Percentiles rank a stretch among this genome's conserved stretches.
phyloP scores from a whole-genome alignment of 1,139 yeast species.

The Hemisphaericaspora xylofermentans region DNA sequence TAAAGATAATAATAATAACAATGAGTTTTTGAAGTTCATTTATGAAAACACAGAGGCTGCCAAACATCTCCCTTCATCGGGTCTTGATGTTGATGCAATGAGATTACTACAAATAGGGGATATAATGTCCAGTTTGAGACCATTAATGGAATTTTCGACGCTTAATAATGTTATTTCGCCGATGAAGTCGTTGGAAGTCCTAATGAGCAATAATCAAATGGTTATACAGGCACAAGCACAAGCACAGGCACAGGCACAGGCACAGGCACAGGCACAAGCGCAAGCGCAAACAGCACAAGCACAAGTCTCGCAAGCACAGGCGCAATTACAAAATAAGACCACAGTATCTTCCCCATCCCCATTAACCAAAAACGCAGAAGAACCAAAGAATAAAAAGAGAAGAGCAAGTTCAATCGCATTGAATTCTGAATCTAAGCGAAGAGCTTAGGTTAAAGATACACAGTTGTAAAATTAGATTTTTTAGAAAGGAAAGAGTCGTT shows the following conservation, averaged over 20 bases:
- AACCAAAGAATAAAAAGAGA: constrained; percentile 22
- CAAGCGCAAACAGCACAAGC: constrained; percentile 7
- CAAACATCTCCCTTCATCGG: constrained; percentile 40
- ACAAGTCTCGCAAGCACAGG: constrained; percentile 12
- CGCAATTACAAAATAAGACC: constrained; percentile 6
- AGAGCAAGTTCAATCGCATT: constrained; percentile 17
- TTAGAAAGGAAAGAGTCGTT: too few relatives aligned
- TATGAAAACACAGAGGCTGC: constrained; percentile 25
- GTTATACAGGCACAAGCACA: constrained; percentile 13
- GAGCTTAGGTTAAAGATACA: constrained; percentile 14
- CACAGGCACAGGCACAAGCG: constrained; percentile 8
- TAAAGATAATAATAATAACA: constrained; percentile 20
- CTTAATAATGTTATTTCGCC: constrained; percentile 52
- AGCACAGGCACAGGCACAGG: constrained; percentile 10
- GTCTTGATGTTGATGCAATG: constrained; percentile 65
- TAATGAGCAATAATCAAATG: constrained; percentile 30
- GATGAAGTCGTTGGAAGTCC: constrained; percentile 55
- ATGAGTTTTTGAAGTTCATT: constrained; percentile 24
- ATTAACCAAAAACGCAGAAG: constrained; percentile 20
- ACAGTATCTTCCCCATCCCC: constrained; percentile 22
- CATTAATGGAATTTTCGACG: constrained; percentile 59
- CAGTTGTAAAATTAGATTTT: too few relatives aligned
- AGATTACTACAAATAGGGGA: constrained; percentile 73
- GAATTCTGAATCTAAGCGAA: constrained; percentile 13
- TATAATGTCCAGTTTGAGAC: constrained; percentile 67